A percentile compares a stretch with the other conserved stretches of the same genome.
phyloP scores from a whole-genome alignment of 352 stramenopile species.

The Aphanomyces invadans region DNA sequence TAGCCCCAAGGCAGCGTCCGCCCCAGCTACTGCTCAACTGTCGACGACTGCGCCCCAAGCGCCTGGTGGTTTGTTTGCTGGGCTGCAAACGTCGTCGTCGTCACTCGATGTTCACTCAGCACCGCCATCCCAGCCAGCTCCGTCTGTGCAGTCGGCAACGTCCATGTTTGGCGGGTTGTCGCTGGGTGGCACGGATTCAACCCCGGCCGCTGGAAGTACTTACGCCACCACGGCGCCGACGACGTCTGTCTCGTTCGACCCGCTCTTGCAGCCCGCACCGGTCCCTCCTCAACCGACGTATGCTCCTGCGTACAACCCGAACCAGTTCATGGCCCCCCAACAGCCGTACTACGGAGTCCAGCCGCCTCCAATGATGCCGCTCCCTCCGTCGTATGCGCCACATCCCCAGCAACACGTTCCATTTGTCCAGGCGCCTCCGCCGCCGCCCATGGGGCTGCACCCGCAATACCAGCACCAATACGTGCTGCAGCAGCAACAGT shows the following conservation, averaged over 20 bases:
- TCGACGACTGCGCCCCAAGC: conserved; percentile 30
- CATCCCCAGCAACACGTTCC: conserved; percentile 42
- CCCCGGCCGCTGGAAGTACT: too few relatives aligned
- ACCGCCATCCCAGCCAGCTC: conserved; percentile 3
- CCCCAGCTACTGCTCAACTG: conserved; percentile 39
- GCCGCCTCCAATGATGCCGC: not conserved
- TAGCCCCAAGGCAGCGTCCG: conserved; percentile 32
- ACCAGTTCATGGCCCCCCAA: conserved; percentile 31
- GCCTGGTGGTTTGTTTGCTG: conserved; percentile 17
- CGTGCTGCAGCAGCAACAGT: conserved; percentile 28
- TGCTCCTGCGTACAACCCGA: conserved; percentile 35
- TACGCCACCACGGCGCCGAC: not conserved
- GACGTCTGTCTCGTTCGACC: not conserved
- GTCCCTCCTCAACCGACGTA: conserved; percentile 25
- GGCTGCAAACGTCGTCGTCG: conserved; percentile 32
- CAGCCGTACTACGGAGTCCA: conserved; percentile 25
- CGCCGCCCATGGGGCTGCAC: conserved; percentile 46
- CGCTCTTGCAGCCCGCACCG: conserved; percentile 6
- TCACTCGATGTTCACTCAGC: conserved; percentile 13
- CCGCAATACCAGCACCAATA: conserved; percentile 29
- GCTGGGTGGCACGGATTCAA: conserved; percentile 28
- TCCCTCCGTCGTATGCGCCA: not conserved
- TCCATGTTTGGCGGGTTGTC: conserved; percentile 77
- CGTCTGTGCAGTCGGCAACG: conserved; percentile 21
- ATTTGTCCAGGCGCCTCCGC: conserved; percentile 59